Evolutionary conservation across 495 filamentous ascomycete genomes (phyloP).

Genomic region (Physcia stellaris): DNA sequence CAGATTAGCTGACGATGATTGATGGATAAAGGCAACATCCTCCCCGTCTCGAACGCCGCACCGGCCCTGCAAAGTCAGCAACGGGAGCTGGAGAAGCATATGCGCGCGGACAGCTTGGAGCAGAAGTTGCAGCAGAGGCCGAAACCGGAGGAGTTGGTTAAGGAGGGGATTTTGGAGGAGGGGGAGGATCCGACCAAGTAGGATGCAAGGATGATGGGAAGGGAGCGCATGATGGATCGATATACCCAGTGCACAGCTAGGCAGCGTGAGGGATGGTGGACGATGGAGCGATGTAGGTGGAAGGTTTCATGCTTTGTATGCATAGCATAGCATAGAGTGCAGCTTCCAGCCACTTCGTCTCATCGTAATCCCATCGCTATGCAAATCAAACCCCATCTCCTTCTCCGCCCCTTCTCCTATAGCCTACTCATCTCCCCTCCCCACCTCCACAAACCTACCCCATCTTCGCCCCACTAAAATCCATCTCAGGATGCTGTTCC

Average conservation of each 20-base stretch:
- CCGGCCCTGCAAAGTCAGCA: constrained; percentile 64
- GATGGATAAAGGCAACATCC: constrained; percentile 62
- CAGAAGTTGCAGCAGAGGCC: constrained; percentile 68
- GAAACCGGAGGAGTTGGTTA: constrained; percentile 57
- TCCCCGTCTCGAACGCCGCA: constrained; percentile 60
- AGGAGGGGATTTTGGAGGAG: constrained; percentile 60
- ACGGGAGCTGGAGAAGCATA: constrained; percentile 68
- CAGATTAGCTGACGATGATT: neutral
- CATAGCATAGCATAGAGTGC: no score
- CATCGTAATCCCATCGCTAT: no score
- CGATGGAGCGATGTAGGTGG: no score
- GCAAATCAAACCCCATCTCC: neutral
- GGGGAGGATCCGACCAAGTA: constrained; percentile 33
- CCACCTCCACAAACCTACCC: constrained; percentile 3
- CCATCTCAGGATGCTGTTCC: constrained; percentile 75
- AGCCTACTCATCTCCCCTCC: neutral
- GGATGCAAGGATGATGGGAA: no score
- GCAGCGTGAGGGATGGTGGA: no score
- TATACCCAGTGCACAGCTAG: no score
- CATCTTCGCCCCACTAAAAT: constrained; percentile 68
- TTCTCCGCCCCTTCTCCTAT: neutral
- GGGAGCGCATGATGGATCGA: no score
- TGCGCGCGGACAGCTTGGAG: constrained; percentile 73
- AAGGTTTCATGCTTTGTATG: no score
- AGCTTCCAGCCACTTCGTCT: no score